Evolutionary conservation across 2,329 filamentous ascomycete species (phyloP), one percentile per base, ranked within the genome.

Genomic region (Orbilia oligospora): DNA sequence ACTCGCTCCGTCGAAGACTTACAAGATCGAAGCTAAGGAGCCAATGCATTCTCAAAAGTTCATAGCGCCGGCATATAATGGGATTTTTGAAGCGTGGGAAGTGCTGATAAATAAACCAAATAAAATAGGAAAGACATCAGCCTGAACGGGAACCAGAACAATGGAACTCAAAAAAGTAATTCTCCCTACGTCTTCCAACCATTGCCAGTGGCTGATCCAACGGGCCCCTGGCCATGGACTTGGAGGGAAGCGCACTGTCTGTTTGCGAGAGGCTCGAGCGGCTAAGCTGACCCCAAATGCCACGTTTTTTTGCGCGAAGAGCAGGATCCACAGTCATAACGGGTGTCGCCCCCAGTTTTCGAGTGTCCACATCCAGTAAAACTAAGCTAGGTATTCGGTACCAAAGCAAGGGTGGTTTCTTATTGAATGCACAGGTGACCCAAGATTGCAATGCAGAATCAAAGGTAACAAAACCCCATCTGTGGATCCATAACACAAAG

Each of bases 101-200:
- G 30, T 10, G 16, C 27, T 3, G 20, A 41, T 38, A 67, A 51
- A 61, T 44, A 71, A 71, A 48, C 27, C 27, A 66, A 58, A 61
- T 53, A 71, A 77, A 77, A 70, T 70, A 58, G 53, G 56, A 30
- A 44, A 44, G 33, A 61, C 56, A 61, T 77, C 73, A 77, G 73
- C 58, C 73, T 77, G 73, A 77, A 77, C 61, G 73, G 73, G 73
- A 77, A 77, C 73, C 73, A 77, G 41, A 67, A 49, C 53, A 33
- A 68, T 58, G 73, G 73, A 53, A 77, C 53, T 61, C 73, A 30
- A 71, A 66, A 71, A 77, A 77, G 41, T 27, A 61, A 66, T 46
- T 56, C 36, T 48, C 64, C 58, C 16, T 58, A 48, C 22, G 46
- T 36, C 51, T 56, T 65, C 69, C 41, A 53, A 71, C 38, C n/a